Base-by-base conservation (phyloP, 139 green algal species). In the Penium margaritaceum region DNA sequence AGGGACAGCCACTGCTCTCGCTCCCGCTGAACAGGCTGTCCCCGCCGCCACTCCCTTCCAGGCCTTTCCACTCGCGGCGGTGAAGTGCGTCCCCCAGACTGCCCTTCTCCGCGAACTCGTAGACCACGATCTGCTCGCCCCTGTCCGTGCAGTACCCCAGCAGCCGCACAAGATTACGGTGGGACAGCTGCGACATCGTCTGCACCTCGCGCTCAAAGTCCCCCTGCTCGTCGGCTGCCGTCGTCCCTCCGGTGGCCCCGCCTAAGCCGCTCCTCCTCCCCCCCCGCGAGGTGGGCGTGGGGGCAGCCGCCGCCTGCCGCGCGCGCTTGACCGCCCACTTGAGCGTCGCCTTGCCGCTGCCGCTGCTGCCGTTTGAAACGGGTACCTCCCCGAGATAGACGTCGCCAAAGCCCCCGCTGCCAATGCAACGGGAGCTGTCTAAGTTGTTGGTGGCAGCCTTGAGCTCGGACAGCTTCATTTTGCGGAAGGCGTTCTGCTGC, bases 131-230 rank as follows among this genome's bases (percentile, higher is more conserved):
- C 30, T 39, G 64, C 64, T 72, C 64, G 64, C 41, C 39, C 64
- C 36, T 60, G 41, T 85, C 83, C 6, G 64, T 63, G 57, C 83
- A 87, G 36, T 70, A 75, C 29, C 83, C 83, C 32, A 85, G 64
- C 44, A 85, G 67, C 0, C 29, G 44, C 1, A 85, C 61, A 14
- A 87, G 47, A 54, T 84, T 74, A 32, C 39, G 21, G 62, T 87
- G 78, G 19, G 44, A 35, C 43, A 80, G 66, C 4, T 36, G 24
- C 53, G 39, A 66, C 57, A 87, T 65, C 44, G 73, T 75, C 36
- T 51, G 55, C 24, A 84, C 79, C 67, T 87, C 4, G 24, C 5
- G n/a, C 1, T 1, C 54, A 9, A 71, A 71, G 9, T n/a, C n/a
- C n/a, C n/a, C n/a, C n/a, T n/a, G n/a, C n/a, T 12, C 44, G 33